Conservation (phyloP, 2,329 filamentous ascomycete species). For the Simplicillium aogashimaense region DNA sequence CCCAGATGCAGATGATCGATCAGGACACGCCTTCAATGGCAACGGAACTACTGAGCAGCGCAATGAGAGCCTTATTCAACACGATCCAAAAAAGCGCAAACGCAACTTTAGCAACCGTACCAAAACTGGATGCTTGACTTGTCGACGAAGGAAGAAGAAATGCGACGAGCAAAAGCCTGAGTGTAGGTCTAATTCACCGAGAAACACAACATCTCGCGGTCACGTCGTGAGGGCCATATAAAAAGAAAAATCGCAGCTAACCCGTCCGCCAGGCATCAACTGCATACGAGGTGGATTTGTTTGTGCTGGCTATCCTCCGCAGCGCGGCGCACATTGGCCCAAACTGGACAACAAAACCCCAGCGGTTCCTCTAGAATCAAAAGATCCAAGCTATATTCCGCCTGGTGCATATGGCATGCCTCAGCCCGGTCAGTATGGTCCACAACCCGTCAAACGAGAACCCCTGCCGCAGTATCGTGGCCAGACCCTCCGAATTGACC, state of each 20-base stretch:
- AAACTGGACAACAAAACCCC: constrained; percentile 63
- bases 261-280: constrained; percentile 57
- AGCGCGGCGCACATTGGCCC: constrained; percentile 61
- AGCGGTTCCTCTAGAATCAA: constrained; percentile 72
- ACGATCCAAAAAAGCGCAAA: constrained; percentile 60
- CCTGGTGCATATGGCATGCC: constrained; percentile 54
- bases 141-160: constrained; percentile 89
- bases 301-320: constrained; percentile 83
- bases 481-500: constrained; percentile 52
- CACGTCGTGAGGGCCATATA: too few species aligned
- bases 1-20: constrained; percentile 41
- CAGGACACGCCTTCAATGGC: constrained; percentile 22
- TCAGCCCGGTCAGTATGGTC: constrained; percentile 29
- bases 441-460: constrained; percentile 40
- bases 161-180: constrained; percentile 90
- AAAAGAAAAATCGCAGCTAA: neutral
- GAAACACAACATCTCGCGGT: neutral
- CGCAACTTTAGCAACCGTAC: constrained; percentile 89
- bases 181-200: constrained; percentile 50
- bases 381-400: constrained; percentile 57
- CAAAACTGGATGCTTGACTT: constrained; percentile 92
- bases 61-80: constrained; percentile 40
- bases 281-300: constrained; percentile 83
- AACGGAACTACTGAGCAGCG: constrained; percentile 37
- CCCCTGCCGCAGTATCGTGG: constrained; percentile 50